These are phyloP conservation scores for Ciborinia camelliae DNA, from an alignment of 2,329 filamentous ascomycete species.

Conservation along the genomic window DNA sequence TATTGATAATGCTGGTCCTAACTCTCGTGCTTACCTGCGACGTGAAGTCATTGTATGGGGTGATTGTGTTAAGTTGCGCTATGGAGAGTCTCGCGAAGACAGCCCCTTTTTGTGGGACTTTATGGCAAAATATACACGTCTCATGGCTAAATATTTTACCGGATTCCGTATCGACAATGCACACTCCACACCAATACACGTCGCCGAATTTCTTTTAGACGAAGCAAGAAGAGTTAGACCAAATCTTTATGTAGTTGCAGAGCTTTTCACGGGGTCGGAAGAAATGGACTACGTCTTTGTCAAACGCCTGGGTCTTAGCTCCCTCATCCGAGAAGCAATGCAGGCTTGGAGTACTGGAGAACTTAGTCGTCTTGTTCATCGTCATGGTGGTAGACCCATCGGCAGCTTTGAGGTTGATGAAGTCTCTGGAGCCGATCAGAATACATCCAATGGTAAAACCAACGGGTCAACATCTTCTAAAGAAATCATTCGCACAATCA, in stretches of 20 bases:
- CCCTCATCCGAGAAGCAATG: slow-evolving; percentile 95
- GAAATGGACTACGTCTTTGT: slow-evolving; percentile 96
- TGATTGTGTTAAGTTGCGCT: slow-evolving; percentile 95
- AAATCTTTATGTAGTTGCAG: slow-evolving; percentile 86
- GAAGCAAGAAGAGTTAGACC: slow-evolving; percentile 85
- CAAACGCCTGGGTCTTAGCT: slow-evolving; percentile 84
- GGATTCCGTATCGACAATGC: slow-evolving; percentile 98
- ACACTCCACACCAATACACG: slow-evolving; percentile 90
- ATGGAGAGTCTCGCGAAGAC: slow-evolving; percentile 75
- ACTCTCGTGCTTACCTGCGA: slow-evolving; percentile 89
- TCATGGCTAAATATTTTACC: slow-evolving; percentile 91
- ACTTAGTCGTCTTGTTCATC: slow-evolving; percentile 87
- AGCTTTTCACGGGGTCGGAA: slow-evolving; percentile 93
- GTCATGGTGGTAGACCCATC: slow-evolving; percentile 88
- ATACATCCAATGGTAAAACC: slow-evolving; percentile 30
- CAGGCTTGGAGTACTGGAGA: slow-evolving; percentile 96
- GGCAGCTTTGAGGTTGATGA: slow-evolving; percentile 97
- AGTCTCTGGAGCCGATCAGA: slow-evolving; percentile 60
- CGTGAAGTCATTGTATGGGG: slow-evolving; percentile 98
- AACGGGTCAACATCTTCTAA: slow-evolving; percentile 36
- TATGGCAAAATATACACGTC: slow-evolving; percentile 87
- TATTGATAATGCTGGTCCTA: slow-evolving; percentile 85
- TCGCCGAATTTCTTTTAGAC: slow-evolving; percentile 92
- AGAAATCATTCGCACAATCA: slow-evolving; percentile 70
- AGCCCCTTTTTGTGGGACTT: slow-evolving; percentile 94